These are phyloP conservation scores for Echinosophora koreensis DNA, from an alignment of 306 rosid genomes.

Conservation along the genomic window DNA sequence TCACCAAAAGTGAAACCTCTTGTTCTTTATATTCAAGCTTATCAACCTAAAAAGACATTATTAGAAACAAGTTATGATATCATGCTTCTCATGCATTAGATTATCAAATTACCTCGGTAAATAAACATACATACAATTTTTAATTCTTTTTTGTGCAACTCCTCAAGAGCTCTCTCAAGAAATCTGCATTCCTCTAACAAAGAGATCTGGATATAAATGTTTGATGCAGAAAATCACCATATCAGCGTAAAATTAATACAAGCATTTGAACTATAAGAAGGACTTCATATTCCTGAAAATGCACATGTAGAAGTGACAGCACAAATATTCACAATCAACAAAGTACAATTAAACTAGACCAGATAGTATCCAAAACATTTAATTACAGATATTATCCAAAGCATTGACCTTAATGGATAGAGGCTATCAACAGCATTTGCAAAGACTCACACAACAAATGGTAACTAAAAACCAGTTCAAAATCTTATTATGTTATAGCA, in stretches of 20 bases:
- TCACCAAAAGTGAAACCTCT: slow-evolving; percentile 84
- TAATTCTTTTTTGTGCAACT: slow-evolving; percentile 74
- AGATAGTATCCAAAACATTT: not conserved
- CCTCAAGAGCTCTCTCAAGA: slow-evolving; percentile 80
- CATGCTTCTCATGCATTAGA: slow-evolving; percentile 42
- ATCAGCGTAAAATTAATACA: not conserved
- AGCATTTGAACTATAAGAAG: slow-evolving; percentile 25
- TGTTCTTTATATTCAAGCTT: slow-evolving; percentile 77
- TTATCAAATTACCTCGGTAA: slow-evolving; percentile 35
- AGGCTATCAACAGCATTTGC: slow-evolving; percentile 17
- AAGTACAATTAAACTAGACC: slow-evolving; percentile 21
- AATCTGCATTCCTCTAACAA: slow-evolving; percentile 81
- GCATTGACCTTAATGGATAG: slow-evolving; percentile 4
- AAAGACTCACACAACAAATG: not conserved
- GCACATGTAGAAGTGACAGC: slow-evolving; percentile 12
- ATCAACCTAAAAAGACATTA: slow-evolving; percentile 73
- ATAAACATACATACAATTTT: slow-evolving; percentile 71
- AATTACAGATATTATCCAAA: not conserved
- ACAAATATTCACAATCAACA: slow-evolving; percentile 27
- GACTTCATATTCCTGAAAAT: slow-evolving; percentile 24
- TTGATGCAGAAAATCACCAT: slow-evolving; percentile 45
- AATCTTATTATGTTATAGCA: slow-evolving; percentile 8
- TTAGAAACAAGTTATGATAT: slow-evolving; percentile 31
- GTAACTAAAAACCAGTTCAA: slow-evolving; percentile 13
- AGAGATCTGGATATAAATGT: slow-evolving; percentile 66